Conservation (phyloP, 163 green algal genomes). For the Scenedesmus sp. region DNA sequence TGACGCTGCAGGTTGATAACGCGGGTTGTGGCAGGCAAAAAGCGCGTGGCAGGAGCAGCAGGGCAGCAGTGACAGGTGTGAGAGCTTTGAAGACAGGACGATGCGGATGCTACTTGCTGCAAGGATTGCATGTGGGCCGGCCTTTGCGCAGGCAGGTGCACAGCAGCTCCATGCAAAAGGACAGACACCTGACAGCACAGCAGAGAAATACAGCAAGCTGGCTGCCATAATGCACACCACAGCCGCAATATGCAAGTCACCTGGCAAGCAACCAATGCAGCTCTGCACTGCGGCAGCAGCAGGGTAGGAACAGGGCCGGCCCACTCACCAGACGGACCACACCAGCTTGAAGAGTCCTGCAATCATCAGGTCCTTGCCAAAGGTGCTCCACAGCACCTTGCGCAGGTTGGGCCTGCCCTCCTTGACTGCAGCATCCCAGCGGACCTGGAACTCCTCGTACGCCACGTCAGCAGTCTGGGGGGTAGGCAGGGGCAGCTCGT, state of each 20-base stretch:
- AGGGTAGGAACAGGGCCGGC: neutral
- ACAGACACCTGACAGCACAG: neutral
- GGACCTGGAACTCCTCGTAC: constrained; percentile 50
- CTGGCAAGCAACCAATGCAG: neutral
- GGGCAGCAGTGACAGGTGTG: neutral
- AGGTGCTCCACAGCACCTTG: constrained; percentile 58
- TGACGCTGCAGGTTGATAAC: constrained; percentile 17
- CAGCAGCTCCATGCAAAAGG: too few relatives aligned
- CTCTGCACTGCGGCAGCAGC: neutral
- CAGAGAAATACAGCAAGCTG: neutral
- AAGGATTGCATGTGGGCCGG: neutral
- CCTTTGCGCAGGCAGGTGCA: too few relatives aligned
- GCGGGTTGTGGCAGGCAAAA: neutral
- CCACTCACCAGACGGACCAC: constrained; percentile 64
- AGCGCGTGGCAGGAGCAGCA: neutral
- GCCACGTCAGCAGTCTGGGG: constrained; percentile 54
- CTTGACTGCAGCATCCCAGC: constrained; percentile 51
- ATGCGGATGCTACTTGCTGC: neutral
- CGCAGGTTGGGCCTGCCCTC: constrained; percentile 37
- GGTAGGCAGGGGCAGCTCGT: constrained; percentile 56
- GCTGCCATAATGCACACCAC: neutral
- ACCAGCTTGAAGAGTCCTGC: constrained; percentile 69
- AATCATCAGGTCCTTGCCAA: constrained; percentile 59
- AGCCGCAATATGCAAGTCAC: neutral
- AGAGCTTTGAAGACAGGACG: neutral